Evolutionary conservation across 805 yeast species (phyloP).

Genomic region (Peterozyma xylosa): DNA sequence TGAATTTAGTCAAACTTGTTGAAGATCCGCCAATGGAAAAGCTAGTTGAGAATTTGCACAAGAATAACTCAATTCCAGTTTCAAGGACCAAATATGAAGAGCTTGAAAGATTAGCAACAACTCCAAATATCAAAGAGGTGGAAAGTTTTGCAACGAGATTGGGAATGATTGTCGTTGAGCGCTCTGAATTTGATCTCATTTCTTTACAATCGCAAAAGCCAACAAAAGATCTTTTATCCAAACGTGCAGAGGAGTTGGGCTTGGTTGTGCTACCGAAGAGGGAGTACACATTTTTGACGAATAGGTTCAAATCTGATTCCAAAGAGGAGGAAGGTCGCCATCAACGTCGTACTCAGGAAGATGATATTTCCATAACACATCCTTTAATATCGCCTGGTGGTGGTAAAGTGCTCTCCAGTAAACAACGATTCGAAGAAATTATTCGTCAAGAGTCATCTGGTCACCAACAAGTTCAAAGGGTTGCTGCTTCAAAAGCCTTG

Average conservation of each 20-base stretch:
- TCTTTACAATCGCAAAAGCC: slow-evolving; percentile 7
- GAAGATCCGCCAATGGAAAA: slow-evolving; percentile 18
- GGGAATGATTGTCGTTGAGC: slow-evolving; percentile 2
- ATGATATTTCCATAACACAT: slow-evolving; percentile 2
- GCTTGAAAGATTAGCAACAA: slow-evolving; percentile 3
- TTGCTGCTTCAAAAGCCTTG: slow-evolving; percentile 10
- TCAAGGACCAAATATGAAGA: slow-evolving; percentile 9
- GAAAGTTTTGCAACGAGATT: slow-evolving; percentile 9
- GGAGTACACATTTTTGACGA: slow-evolving; percentile 14
- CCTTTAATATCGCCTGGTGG: slow-evolving; percentile 6
- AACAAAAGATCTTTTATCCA: slow-evolving; percentile 21
- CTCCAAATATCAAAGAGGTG: slow-evolving; percentile 11
- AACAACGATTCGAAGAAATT: slow-evolving; percentile 24
- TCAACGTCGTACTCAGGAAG: no score
- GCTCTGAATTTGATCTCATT: slow-evolving; percentile 1
- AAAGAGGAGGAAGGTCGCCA: no score
- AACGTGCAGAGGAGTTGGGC: slow-evolving; percentile 22
- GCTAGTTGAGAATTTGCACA: slow-evolving; percentile 15
- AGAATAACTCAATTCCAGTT: slow-evolving; percentile 11
- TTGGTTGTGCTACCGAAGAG: slow-evolving; percentile 19
- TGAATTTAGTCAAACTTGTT: slow-evolving; percentile 4
- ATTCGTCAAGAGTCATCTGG: slow-evolving; percentile 4
- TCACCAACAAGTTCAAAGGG: slow-evolving; percentile 6
- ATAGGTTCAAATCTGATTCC: not conserved
- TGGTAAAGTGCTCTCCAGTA: slow-evolving; percentile 22